Evolutionary conservation across 2,329 filamentous ascomycete species (phyloP), one percentile per base, ranked within the genome.

Genomic region (Pseudocercospora crystallina): DNA sequence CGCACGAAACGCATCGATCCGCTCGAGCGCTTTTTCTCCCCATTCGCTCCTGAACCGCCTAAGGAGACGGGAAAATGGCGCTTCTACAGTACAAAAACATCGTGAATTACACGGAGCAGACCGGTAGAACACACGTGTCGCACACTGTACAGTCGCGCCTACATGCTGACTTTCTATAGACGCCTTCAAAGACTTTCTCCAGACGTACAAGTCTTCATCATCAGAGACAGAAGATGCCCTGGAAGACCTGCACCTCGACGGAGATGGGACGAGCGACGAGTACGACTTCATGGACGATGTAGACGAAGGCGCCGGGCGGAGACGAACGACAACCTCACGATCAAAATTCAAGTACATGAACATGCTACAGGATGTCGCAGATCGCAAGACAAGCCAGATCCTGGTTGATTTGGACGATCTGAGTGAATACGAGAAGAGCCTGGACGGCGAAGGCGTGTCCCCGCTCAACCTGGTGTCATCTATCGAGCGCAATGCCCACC

Each of bases 231-330:
- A 89, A 34, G 86, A 91, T 68, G 90, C 90, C 38, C 80, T 99
- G 41, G 84, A 89, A 61, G 84, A 86, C 60, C 83, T 99, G 64
- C 87, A 87, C 65, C 87, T 99, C 58, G 87, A 90, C 69, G 91
- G 90, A 66, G 87, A 95, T 72, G 87, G 87, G 61, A 80, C 89
- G 36, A 90, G 86, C 71, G 91, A 96, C 65, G 90, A 96, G 64
- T 89, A 96, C 69, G 90, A 96, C 65, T 89, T 95, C 67, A 90
- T 95, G 84, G 89, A 95, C 68, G 85, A 89, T 56, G 82, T 83
- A 46, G 76, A 77, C 13, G 75, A 76, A 34, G 68, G 49, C 13
- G 54, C 46, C 12, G 47, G 47, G 32, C 52, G 70, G 54, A 64
- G 65, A 15, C 77, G 72, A 45, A 64, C 64, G 49, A 47, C 41